Evolutionary conservation across 2,329 filamentous ascomycete genomes (phyloP), one percentile per base, ranked within the genome.

Genomic region (Gaeumannomyces sp.): DNA sequence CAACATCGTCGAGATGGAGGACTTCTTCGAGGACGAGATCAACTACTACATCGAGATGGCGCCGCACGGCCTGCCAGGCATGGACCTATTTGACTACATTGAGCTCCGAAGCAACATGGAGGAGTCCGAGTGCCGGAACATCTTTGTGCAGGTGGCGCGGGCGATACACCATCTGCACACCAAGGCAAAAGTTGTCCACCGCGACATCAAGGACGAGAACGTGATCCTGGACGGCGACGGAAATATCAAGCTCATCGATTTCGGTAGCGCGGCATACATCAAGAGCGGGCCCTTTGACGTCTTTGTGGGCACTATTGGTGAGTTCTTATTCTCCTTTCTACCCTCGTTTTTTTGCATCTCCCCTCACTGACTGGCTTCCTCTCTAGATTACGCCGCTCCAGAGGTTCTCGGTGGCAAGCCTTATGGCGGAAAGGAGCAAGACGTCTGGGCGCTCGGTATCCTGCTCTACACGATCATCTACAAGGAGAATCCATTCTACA

Each of bases 21-120:
- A 87, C 67, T 90, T 90, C 73, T 90, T 90, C 70, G 88, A 90
- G 74, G 92, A 96, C 70, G 88, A 92, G 68, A 82, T 88, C 71
- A 98, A 99, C 73, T 99, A 99, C 78, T 99, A 99, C 76, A 99
- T 99, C 70, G 95, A 98, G 76, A 99, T 98, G 92, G 84, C 91
- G 19, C 95, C 95, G 0, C 95, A 98, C 72, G 95, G 95, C 1
- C 81, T 97, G 53, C 95, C 95, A 0, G 95, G 95, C 16, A 98
- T 99, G 93, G 95, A 99, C 75, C 83, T 99, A 2, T 99, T 99
- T 73, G 95, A 99, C 77, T 99, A 99, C 76, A 99, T 99, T 69
- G 95, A 99, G 76, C 84, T 99, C 64, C 89, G 94, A 31, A 89
- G 93, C 60, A 97, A 94, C 72, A 99, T 99, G 95, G 92, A 96